Evolutionary conservation across 1,139 yeast species (phyloP).

Genomic region (Geotrichum restrictum): DNA sequence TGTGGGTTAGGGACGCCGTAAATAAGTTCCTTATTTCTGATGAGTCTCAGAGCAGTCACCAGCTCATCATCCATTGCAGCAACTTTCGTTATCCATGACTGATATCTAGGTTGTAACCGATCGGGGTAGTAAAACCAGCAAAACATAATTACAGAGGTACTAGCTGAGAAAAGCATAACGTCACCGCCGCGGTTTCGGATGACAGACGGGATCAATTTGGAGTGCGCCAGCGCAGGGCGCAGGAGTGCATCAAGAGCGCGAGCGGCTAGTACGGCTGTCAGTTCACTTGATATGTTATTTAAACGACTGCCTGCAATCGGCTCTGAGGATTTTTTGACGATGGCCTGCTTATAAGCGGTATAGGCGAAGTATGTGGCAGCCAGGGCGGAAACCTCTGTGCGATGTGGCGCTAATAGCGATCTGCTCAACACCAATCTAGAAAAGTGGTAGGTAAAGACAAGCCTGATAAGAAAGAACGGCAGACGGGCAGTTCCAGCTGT

Average conservation of each 20-base stretch:
- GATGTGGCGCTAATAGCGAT: not conserved
- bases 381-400: constrained; percentile 20
- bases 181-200: constrained; percentile 27
- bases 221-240: constrained; percentile 20
- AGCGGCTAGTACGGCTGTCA: constrained; percentile 28
- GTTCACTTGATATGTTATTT: constrained; percentile 25
- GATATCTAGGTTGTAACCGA: constrained; percentile 41
- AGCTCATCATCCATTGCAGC: constrained; percentile 43
- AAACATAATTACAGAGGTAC: constrained; percentile 40
- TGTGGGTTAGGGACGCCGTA: constrained; percentile 32
- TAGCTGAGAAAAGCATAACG: constrained; percentile 29
- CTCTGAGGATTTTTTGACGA: constrained; percentile 19
- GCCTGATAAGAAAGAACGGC: constrained; percentile 37
- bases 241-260: constrained; percentile 29
- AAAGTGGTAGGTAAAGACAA: constrained; percentile 23
- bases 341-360: constrained; percentile 22
- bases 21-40: constrained; percentile 34
- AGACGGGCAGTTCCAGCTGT: constrained; percentile 38
- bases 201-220: not conserved
- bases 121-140: constrained; percentile 44
- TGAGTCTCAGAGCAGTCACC: constrained; percentile 35
- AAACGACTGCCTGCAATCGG: constrained; percentile 23
- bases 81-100: constrained; percentile 44
- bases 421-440: constrained; percentile 33
- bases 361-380: constrained; percentile 20